phyloP scores from a whole-genome alignment of 495 filamentous ascomycete species.

The Poronia punctata region DNA sequence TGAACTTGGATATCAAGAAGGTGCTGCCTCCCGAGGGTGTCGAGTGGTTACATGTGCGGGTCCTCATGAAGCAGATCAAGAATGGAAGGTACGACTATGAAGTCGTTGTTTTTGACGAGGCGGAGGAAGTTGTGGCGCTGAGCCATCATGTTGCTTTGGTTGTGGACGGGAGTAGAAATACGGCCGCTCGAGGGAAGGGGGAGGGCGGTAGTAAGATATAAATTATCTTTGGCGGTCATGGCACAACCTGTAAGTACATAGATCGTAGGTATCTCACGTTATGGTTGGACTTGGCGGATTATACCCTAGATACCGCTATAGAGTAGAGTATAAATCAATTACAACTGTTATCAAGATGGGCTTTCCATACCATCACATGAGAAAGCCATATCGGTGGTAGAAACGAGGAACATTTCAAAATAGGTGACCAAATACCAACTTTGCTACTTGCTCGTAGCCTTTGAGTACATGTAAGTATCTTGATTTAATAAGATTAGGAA shows the following conservation, averaged over 20 bases:
- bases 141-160: slow-evolving; percentile 56
- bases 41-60: slow-evolving; percentile 57
- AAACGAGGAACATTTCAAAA: too few species aligned
- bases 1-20: slow-evolving; percentile 63
- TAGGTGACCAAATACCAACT: too few species aligned
- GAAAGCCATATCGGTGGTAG: too few species aligned
- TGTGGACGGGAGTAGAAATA: slow-evolving; percentile 47
- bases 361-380: too few species aligned
- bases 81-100: slow-evolving; percentile 59
- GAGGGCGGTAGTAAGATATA: slow-evolving; percentile 17
- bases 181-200: slow-evolving; percentile 28
- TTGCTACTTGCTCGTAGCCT: too few species aligned
- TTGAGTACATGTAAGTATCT: too few species aligned
- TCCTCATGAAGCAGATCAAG: slow-evolving; percentile 46
- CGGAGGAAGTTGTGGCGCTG: slow-evolving; percentile 51
- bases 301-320: too few species aligned
- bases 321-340: too few species aligned
- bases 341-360: too few species aligned
- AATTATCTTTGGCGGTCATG: too few species aligned
- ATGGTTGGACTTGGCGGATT: slow-evolving; percentile 1
- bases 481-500: too few species aligned
- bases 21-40: slow-evolving; percentile 50
- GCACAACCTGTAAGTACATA: too few species aligned
- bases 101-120: slow-evolving; percentile 49
- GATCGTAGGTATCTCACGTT: not conserved